phyloP scores from a whole-genome alignment of 2,329 filamentous ascomycete species.

The Pseudogymnoascus sp. region DNA sequence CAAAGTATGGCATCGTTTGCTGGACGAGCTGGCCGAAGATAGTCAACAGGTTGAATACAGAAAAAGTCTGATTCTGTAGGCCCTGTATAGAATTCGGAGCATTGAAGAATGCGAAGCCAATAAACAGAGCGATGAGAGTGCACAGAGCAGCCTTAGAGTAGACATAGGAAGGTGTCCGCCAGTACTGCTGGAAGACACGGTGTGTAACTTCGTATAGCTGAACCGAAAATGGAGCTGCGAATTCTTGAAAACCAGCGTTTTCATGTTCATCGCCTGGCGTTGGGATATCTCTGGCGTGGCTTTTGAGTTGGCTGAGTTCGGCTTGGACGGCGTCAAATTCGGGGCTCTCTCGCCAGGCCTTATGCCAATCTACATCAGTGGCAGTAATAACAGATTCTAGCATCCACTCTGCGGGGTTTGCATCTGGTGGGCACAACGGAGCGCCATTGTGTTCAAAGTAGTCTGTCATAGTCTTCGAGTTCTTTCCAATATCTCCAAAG shows the following conservation, averaged over 20 bases:
- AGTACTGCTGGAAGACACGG: slow-evolving; percentile 56
- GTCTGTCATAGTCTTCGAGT: slow-evolving; percentile 40
- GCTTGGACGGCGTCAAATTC: slow-evolving; percentile 54
- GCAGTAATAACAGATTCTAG: slow-evolving; percentile 29
- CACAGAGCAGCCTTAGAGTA: slow-evolving; percentile 46
- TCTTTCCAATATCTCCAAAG: slow-evolving; percentile 56
- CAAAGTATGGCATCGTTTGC: slow-evolving; percentile 53
- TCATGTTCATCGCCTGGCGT: too few species aligned
- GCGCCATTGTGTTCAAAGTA: slow-evolving; percentile 60
- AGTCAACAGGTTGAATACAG: slow-evolving; percentile 58
- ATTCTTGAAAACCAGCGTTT: slow-evolving; percentile 51
- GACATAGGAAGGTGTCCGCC: slow-evolving; percentile 51
- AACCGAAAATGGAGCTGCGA: slow-evolving; percentile 58
- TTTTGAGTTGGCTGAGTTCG: too few species aligned
- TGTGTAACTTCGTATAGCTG: slow-evolving; percentile 60
- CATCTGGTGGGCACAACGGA: slow-evolving; percentile 40
- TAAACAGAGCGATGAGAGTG: slow-evolving; percentile 42
- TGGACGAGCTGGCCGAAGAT: slow-evolving; percentile 52
- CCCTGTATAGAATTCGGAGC: slow-evolving; percentile 45
- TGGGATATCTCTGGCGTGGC: too few species aligned
- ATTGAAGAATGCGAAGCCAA: slow-evolving; percentile 57
- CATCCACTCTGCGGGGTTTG: slow-evolving; percentile 44
- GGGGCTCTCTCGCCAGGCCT: slow-evolving; percentile 62
- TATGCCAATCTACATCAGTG: slow-evolving; percentile 55
- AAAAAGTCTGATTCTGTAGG: slow-evolving; percentile 50